These are phyloP conservation scores for Ogataea dorogensis DNA, from an alignment of 805 yeast species.

Conservation along the genomic window DNA sequence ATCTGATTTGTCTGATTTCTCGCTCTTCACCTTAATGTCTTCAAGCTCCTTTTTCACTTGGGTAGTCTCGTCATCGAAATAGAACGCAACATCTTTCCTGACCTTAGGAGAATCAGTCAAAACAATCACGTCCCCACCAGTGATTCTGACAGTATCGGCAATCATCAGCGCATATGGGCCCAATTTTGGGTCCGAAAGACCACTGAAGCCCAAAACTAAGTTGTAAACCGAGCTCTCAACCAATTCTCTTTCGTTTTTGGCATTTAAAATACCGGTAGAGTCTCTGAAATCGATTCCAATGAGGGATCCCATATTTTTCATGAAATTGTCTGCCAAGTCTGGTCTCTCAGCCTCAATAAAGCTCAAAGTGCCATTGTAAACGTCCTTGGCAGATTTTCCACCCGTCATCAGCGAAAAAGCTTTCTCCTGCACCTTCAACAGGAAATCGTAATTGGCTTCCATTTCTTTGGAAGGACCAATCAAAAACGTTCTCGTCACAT, in stretches of 20 bases:
- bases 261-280: constrained; percentile 66
- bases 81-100: constrained; percentile 76
- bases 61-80: constrained; percentile 68
- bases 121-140: constrained; percentile 57
- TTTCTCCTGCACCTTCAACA: constrained; percentile 66
- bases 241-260: constrained; percentile 66
- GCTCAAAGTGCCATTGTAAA: constrained; percentile 62
- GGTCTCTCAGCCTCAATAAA: constrained; percentile 63
- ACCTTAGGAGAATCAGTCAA: constrained; percentile 74
- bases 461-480: constrained; percentile 84
- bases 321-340: constrained; percentile 59
- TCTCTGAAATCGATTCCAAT: constrained; percentile 91
- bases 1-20: constrained; percentile 11
- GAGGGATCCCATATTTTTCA: constrained; percentile 83
- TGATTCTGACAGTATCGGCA: constrained; percentile 77
- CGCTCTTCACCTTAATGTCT: constrained; percentile 22
- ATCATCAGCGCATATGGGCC: constrained; percentile 69
- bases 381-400: constrained; percentile 64
- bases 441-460: constrained; percentile 75
- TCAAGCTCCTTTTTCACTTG: constrained; percentile 34
- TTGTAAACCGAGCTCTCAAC: constrained; percentile 74
- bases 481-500: constrained; percentile 81
- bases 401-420: constrained; percentile 60
- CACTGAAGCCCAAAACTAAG: constrained; percentile 73
- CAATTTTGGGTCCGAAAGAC: constrained; percentile 50